These are phyloP conservation scores for Cladosporium sp. DNA, from an alignment of 2,329 filamentous ascomycete species.

Conservation along the genomic window DNA sequence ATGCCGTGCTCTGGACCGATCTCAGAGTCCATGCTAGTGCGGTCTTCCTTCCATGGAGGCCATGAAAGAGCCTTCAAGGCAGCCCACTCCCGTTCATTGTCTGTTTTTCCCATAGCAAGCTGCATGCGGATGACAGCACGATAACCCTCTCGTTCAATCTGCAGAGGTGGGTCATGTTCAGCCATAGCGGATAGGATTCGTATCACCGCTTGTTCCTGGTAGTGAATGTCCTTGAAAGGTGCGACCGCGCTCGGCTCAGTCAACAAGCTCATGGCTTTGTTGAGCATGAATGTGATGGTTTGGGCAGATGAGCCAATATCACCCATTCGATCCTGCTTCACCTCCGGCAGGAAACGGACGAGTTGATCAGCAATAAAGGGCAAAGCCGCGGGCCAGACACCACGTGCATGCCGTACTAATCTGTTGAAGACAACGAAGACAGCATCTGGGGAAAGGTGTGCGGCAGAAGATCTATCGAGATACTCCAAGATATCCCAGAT, in stretches of 20 bases:
- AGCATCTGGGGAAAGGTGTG: neutral
- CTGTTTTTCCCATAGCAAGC: conserved; percentile 54
- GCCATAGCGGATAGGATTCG: conserved; percentile 56
- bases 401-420: conserved; percentile 48
- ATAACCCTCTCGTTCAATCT: conserved; percentile 56
- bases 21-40: conserved; percentile 56
- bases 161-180: conserved; percentile 48
- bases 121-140: conserved; percentile 54
- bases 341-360: conserved; percentile 1
- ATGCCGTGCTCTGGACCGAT: conserved; percentile 53
- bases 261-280: conserved; percentile 28
- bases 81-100: conserved; percentile 54
- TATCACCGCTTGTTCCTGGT: conserved; percentile 57
- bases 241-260: conserved; percentile 38
- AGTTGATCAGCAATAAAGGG: conserved; percentile 15
- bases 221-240: conserved; percentile 45
- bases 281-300: conserved; percentile 18
- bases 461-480: neutral
- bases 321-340: neutral
- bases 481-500: conserved; percentile 8
- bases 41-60: conserved; percentile 63
- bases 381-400: conserved; percentile 45
- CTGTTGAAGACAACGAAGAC: conserved; percentile 41
- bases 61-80: conserved; percentile 56
- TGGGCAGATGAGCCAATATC: neutral